Evolutionary conservation across 352 stramenopile genomes (phyloP), one percentile per base, ranked within the genome.

Genomic region (Phytopythium kandeliae): DNA sequence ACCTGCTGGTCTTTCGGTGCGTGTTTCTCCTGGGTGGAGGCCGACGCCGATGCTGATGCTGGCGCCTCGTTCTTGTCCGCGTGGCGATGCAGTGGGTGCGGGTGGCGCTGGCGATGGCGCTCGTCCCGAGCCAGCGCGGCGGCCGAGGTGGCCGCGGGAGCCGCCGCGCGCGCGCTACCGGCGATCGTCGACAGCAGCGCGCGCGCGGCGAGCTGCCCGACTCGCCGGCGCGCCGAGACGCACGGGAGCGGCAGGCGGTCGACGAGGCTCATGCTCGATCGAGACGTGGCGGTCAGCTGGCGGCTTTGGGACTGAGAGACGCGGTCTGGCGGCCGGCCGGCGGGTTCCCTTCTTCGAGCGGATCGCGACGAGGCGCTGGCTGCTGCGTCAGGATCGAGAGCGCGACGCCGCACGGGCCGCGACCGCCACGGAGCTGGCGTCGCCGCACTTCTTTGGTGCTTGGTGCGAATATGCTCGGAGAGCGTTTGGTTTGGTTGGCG

Each of bases 1-100:
- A 63, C 65, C 35, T 54, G 59, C 26, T 63, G 66, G 38, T 74
- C 63, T 30, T 58, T 31, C 31, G 36, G 57, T 21, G 57, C 68
- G 50, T 72, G 61, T 22, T 54, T 28, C 10, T 48, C 17, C n/a
- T 13, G 21, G 8, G 15, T 25, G 9, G 28, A 31, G 28, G 28
- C 4, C 4, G 28, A 31, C 16, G 36, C 5, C 36, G 9, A 16
- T 7, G 36, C 36, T n/a, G 15, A 31, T 50, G 30, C 31, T 7
- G 19, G 19, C 37, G 35, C 9, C n/a, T 45, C 21, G 9, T 36
- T 10, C 10, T 36, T 25, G 9, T 33, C 22, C 22, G 17, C 9
- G 24, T 46, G 13, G 9, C n/a, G n/a, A 15, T 45, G 47, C 11
- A 12, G 44, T 16, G 26, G 44, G 26, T 38, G 44, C 16, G 37